Conservation (phyloP, 306 rosid genomes). For the cucumber (Cucumis sativus) region Cucumber_9930_V3 NC_026657.2:9420501-9421000, state of each 20-base stretch:
- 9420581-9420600: not conserved
- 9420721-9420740: not conserved
- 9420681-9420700: not conserved
- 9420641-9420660: not conserved
- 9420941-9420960: not conserved
- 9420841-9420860: not conserved
- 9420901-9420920: not conserved
- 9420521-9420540: not conserved
- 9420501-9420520: not conserved
- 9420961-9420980: not conserved
- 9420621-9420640: not conserved
- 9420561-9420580: not conserved
- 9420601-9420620: not conserved
- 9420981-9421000: not conserved
- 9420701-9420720: not conserved
- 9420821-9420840: not conserved
- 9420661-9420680: not conserved
- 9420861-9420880: too few relatives aligned
- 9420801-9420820: not conserved
- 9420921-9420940: not conserved
- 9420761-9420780: too few relatives aligned
- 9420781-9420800: too few relatives aligned
- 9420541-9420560: not conserved
- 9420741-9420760: too few relatives aligned
- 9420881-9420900: not conserved